Conservation (phyloP, 2,329 filamentous ascomycete species). For the Coniochaeta prunicola region DNA sequence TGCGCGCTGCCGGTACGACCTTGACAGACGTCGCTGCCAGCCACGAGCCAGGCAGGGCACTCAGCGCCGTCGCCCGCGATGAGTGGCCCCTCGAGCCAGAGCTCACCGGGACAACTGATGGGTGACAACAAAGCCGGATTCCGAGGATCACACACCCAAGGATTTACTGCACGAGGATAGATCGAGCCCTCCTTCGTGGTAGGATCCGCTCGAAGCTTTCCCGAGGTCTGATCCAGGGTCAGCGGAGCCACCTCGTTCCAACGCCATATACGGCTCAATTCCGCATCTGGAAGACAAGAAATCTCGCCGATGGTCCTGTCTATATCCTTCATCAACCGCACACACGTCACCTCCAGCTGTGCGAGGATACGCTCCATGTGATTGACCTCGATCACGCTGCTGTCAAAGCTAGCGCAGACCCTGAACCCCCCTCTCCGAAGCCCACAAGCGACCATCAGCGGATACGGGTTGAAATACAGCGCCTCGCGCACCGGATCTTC, state of each 20-base stretch:
- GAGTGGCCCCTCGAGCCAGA: slow-evolving; percentile 31
- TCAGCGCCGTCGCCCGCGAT: slow-evolving; percentile 18
- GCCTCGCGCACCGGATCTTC: slow-evolving; percentile 11
- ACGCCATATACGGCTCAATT: slow-evolving; percentile 33
- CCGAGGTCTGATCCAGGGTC: slow-evolving; percentile 19
- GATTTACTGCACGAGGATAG: slow-evolving; percentile 26
- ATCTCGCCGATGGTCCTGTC: slow-evolving; percentile 22
- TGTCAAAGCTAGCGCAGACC: slow-evolving; percentile 35
- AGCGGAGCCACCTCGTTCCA: slow-evolving; percentile 30
- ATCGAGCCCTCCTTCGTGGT: slow-evolving; percentile 14
- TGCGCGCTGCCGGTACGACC: slow-evolving; percentile 22
- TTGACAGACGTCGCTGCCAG: slow-evolving; percentile 21
- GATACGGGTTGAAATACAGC: slow-evolving; percentile 37
- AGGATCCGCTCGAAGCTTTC: slow-evolving; percentile 10
- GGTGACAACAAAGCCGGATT: slow-evolving; percentile 28
- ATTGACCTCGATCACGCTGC: slow-evolving; percentile 20
- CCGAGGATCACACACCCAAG: slow-evolving; percentile 22
- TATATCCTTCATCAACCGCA: slow-evolving; percentile 14
- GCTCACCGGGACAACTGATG: slow-evolving; percentile 28
- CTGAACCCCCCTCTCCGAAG: slow-evolving; percentile 32
- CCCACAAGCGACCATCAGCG: slow-evolving; percentile 39
- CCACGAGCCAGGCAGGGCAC: slow-evolving; percentile 22
- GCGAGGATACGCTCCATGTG: slow-evolving; percentile 29
- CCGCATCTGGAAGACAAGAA: slow-evolving; percentile 25
- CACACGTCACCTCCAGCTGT: slow-evolving; percentile 23